Evolutionary conservation across 306 rosid genomes (phyloP).

Genomic region (Notholithocarpus densiflorus): DNA sequence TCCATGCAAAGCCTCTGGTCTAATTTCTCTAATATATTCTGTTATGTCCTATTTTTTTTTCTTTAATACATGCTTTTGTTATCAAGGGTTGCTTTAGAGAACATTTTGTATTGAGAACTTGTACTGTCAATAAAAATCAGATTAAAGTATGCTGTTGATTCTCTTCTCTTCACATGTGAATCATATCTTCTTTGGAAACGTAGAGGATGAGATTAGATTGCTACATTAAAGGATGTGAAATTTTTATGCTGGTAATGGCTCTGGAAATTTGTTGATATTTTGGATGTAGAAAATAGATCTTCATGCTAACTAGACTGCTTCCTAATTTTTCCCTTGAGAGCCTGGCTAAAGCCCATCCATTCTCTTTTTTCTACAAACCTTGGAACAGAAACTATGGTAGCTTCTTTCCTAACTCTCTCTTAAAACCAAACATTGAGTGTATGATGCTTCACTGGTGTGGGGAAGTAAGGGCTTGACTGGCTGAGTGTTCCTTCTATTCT

Average conservation of each 20-base stretch:
- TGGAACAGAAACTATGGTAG: background rate
- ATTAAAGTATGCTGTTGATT: background rate
- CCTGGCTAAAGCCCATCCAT: background rate
- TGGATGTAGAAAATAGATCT: background rate
- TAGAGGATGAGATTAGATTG: background rate
- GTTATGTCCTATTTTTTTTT: background rate
- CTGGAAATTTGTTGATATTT: background rate
- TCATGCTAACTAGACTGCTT: too few species aligned
- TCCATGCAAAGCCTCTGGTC: background rate
- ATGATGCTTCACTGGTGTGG: background rate
- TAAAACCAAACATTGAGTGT: background rate
- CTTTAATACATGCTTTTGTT: background rate
- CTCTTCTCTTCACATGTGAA: background rate
- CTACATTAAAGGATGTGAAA: background rate
- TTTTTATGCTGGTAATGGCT: background rate
- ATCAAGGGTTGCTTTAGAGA: background rate
- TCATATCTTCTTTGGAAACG: background rate
- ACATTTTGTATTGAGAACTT: background rate
- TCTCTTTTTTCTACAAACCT: background rate
- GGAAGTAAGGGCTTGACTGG: too few species aligned
- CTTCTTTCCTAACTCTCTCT: background rate
- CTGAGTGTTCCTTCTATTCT: too few species aligned
- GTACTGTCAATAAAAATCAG: background rate
- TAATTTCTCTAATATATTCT: conserved; percentile 13
- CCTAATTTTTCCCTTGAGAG: background rate